phyloP scores from a whole-genome alignment of 2,329 filamentous ascomycete genomes.

The Myriosclerotinia curreyana region DNA sequence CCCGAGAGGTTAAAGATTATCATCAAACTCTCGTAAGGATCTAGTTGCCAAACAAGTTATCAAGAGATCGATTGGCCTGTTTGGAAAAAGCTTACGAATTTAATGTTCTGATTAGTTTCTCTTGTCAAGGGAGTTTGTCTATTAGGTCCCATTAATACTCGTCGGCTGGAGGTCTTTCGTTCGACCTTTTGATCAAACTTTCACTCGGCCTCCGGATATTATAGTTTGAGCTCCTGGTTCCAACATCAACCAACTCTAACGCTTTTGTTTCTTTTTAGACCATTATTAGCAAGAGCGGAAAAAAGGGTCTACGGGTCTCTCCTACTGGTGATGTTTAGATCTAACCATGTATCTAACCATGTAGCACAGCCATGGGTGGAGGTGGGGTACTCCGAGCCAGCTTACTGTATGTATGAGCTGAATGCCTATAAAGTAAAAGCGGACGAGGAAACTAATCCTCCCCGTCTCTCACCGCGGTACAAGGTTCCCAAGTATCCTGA shows the following conservation, averaged over 20 bases:
- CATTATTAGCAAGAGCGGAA: too few relatives aligned
- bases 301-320: conserved; percentile 12
- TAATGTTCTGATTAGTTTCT: conserved; percentile 7
- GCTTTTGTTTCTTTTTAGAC: neutral
- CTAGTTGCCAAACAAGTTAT: neutral
- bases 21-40: neutral
- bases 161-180: neutral
- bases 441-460: conserved; percentile 14
- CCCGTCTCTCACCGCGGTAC: conserved; percentile 15
- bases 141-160: neutral
- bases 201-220: neutral
- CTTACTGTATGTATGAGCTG: too few relatives aligned
- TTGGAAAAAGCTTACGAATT: neutral
- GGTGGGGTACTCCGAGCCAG: conserved; percentile 20
- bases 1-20: neutral
- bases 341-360: neutral
- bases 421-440: too few relatives aligned
- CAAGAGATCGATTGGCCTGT: neutral
- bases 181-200: conserved; percentile 1
- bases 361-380: neutral
- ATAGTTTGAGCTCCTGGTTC: neutral
- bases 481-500: conserved; percentile 16
- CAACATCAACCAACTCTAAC: neutral
- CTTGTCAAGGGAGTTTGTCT: conserved; percentile 5
- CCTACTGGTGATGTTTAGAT: neutral